A percentile compares a stretch with the other conserved stretches of the same genome.
Evolutionary conservation across 108 stramenopile genomes (phyloP).

Genomic region (Skeletonema menzelii): DNA sequence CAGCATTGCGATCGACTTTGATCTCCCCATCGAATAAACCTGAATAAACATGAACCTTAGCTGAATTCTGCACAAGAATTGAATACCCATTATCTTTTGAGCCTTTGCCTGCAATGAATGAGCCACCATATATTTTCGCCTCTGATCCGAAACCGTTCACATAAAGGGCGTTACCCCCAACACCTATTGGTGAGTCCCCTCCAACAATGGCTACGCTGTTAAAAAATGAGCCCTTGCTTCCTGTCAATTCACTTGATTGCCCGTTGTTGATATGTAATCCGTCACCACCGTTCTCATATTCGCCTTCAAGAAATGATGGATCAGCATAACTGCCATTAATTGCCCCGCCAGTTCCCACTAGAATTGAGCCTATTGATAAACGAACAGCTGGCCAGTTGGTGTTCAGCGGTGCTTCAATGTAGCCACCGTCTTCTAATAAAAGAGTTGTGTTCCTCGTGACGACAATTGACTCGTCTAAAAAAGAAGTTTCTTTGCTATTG

Average conservation of each 20-base stretch:
- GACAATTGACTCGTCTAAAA: slow-evolving; percentile 22
- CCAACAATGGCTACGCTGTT: slow-evolving; percentile 15
- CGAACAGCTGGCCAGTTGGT: slow-evolving; percentile 33
- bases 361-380: slow-evolving; percentile 11
- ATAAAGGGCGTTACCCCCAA: slow-evolving; percentile 27
- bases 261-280: slow-evolving; percentile 27
- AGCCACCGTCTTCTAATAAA: slow-evolving; percentile 7
- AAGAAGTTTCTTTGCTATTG: slow-evolving; percentile 6
- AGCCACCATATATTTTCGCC: slow-evolving; percentile 24
- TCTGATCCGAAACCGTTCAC: slow-evolving; percentile 33
- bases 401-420: slow-evolving; percentile 15
- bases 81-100: slow-evolving; percentile 17
- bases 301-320: slow-evolving; percentile 3
- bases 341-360: slow-evolving; percentile 8
- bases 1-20: slow-evolving; percentile 1
- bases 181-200: slow-evolving; percentile 16
- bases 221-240: slow-evolving; percentile 24
- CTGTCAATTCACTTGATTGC: slow-evolving; percentile 8
- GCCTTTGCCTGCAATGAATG: slow-evolving; percentile 25
- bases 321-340: slow-evolving; percentile 15
- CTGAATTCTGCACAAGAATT: slow-evolving; percentile 22
- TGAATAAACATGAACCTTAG: slow-evolving; percentile 19
- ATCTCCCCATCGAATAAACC: slow-evolving; percentile 22
- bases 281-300: slow-evolving; percentile 12
- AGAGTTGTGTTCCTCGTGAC: slow-evolving; percentile 12